Base-by-base conservation (phyloP, 805 yeast species). In the Lachancea meyersii region DNA sequence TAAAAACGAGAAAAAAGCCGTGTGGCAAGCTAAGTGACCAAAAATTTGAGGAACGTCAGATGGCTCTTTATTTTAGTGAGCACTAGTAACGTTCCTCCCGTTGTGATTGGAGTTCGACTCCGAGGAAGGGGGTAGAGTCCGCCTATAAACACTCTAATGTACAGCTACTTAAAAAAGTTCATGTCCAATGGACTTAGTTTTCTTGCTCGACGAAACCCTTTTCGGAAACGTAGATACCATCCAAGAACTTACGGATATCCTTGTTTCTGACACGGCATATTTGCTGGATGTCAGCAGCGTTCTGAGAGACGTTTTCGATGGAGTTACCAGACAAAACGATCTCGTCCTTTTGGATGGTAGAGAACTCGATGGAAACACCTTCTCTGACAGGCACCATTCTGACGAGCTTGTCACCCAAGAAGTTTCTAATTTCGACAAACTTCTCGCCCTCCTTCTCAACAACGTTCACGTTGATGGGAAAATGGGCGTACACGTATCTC, bases 161-260 rank as follows among this genome's bases (percentile, higher is more conserved):
- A 39, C 42, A 32, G 40, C 40, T 27, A 36, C 40, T 27, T 27
- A 27, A 19, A 36, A 26, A 11, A 21, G 8, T 34, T 30, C 21
- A 3, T 20, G 28, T 38, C 30, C 24, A 20, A 21, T 18, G 7
- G 20, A 16, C 31, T 32, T 26, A 39, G 17, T 31, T 24, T 17
- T 39, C 37, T 4, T 17, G 37, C 18, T 39, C 84, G 68, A 91
- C 77, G 70, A 76, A 76, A 67, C 96, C 95, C 75, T 84, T 85
- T 77, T 85, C 94, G 60, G 97, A 89, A 64, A 91, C 98, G 74
- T 91, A 91, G 77, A 91, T 89, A 88, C 99, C 99, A 74, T 94
- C 98, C 80, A 93, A 85, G 82, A 91, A 91, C 82, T 91, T 91
- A 78, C 98, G 86, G 89, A 93, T 91, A 93, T 91, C 98, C 91